phyloP scores from a whole-genome alignment of 1,284 basidiomycete genomes.

The Clitocybe nebularis region DNA sequence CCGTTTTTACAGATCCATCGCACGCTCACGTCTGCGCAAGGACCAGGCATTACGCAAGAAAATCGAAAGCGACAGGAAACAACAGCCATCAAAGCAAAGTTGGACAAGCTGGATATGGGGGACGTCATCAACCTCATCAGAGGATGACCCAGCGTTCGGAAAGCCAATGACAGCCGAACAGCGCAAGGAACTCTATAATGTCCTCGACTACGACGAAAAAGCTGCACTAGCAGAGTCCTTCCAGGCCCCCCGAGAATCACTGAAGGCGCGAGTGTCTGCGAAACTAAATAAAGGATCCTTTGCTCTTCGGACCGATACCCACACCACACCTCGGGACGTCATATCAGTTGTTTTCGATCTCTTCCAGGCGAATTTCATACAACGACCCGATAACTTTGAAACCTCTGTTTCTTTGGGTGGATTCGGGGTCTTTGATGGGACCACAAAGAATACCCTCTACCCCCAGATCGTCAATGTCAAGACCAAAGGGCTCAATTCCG shows the following conservation, averaged over 20 bases:
- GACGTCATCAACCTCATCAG: conserved; percentile 36
- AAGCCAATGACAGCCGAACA: conserved; percentile 89
- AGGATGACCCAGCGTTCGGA: conserved; percentile 50
- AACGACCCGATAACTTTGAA: conserved; percentile 83
- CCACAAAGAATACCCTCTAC: conserved; percentile 78
- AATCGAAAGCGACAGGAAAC: conserved; percentile 67
- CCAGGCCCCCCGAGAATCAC: conserved; percentile 75
- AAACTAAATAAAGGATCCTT: conserved; percentile 88
- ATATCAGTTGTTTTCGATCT: conserved; percentile 88
- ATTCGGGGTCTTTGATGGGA: conserved; percentile 91
- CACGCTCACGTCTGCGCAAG: conserved; percentile 85
- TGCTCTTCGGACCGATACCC: conserved; percentile 70
- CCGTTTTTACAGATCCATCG: conserved; percentile 96
- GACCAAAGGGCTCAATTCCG: conserved; percentile 26
- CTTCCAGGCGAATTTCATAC: conserved; percentile 82
- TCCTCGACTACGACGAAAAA: conserved; percentile 93
- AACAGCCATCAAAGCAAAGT: conserved; percentile 46
- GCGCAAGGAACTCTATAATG: conserved; percentile 88
- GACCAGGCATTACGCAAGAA: conserved; percentile 71
- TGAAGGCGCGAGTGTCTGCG: conserved; percentile 76
- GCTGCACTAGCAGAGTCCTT: conserved; percentile 65
- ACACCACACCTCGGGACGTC: conserved; percentile 65
- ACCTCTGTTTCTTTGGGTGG: conserved; percentile 84
- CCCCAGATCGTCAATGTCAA: conserved; percentile 95
- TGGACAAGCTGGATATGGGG: conserved; percentile 91